Base-by-base conservation (phyloP, 2,329 filamentous ascomycete genomes). In the Colletotrichum sp. region DNA sequence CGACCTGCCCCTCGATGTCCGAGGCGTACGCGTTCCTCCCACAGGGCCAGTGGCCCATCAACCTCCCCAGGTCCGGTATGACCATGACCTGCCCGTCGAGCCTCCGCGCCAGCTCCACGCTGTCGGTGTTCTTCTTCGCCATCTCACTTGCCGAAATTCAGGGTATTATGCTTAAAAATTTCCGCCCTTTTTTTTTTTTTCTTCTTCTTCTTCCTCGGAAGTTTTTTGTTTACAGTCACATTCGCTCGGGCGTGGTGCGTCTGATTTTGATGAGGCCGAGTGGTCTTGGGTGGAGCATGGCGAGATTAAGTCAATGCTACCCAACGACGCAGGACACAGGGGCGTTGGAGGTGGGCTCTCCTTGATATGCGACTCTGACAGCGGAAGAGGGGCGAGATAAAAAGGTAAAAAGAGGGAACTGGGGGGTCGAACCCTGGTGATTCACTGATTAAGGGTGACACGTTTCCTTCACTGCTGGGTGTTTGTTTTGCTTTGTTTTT, bases 261-360 rank as follows among this genome's bases (percentile, higher is more conserved):
- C 52, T 75, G 15, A 30, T 69, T 60, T 65, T 74, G 64, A 68
- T 73, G 65, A 36, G 64, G 28, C 13, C 57, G 34, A 64, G 34
- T 60, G 34, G 52, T 74, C 9, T 28, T 16, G 48, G 65, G 74
- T 75, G 74, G 74, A 69, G 74, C 74, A 68, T 59, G 60, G 34
- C 70, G 65, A 75, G 74, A 75, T 75, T 75, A 65, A 69, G 74
- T 73, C 74, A 75, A 73, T 75, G 74, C 70, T 63, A 60, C 70
- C 70, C 19, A 61, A 34, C 44, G 44, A 52, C 27, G 39, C 30
- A 59, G 32, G 27, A 28, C 28, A 48, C 25, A 30, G 59, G 57
- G 68, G 36, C 25, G 48, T 52, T 60, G 22, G 32, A 25, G 22
- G 27, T 30, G 19, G 15, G 16, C 44, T 52, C 44, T 52, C 44